Conservation (phyloP, 2,329 filamentous ascomycete species). For the Pseudopithomyces chartarum region DNA sequence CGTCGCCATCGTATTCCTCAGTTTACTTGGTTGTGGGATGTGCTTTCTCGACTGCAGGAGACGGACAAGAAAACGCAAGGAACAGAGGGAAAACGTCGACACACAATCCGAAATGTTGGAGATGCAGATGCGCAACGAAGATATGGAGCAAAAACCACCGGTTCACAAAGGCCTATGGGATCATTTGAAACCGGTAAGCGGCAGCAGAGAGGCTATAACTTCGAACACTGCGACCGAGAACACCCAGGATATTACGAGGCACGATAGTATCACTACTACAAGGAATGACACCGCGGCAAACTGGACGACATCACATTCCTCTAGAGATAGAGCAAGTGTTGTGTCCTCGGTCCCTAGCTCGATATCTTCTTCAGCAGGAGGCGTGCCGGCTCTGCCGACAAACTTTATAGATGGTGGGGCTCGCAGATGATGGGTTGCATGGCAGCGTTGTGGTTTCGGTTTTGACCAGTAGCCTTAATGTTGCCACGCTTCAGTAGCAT, state of each 20-base stretch:
- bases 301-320: constrained; percentile 10
- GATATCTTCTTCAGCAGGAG: background rate
- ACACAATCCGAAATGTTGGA: constrained; percentile 13
- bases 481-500: too few relatives aligned
- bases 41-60: constrained; percentile 14
- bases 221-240: background rate
- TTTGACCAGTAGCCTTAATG: too few relatives aligned
- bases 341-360: constrained; percentile 11
- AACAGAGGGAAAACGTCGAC: background rate
- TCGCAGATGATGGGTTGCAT: background rate
- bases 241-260: background rate
- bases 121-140: constrained; percentile 12
- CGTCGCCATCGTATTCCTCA: constrained; percentile 15
- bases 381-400: constrained; percentile 8
- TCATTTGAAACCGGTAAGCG: constrained; percentile 2
- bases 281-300: background rate
- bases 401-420: constrained; percentile 5
- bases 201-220: background rate
- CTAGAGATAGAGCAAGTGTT: constrained; percentile 12
- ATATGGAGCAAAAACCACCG: background rate
- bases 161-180: constrained; percentile 16
- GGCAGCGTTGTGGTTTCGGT: too few relatives aligned
- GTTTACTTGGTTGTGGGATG: constrained; percentile 15
- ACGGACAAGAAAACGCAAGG: constrained; percentile 5
- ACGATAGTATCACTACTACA: background rate